Evolutionary conservation across 208 protist species (phyloP), one percentile per base, ranked within the genome.

Genomic region (Crithidia acanthocephali): DNA sequence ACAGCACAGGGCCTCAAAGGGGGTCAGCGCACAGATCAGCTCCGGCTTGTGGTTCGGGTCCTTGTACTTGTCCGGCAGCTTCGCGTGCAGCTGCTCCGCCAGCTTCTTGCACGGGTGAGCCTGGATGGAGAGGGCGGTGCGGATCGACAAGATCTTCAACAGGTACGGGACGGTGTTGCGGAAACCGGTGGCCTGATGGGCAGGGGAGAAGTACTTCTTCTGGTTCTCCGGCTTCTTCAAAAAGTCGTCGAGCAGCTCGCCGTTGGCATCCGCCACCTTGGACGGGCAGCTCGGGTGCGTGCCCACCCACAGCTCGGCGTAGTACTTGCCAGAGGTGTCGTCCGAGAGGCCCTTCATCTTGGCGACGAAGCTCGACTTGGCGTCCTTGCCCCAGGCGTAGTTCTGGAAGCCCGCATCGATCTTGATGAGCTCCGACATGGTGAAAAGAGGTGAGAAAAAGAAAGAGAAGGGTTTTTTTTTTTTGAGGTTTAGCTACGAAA

Each of bases 31-130:
- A 37, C 98, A 85, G 58, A 96, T 91, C 45, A 98, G 88, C 81
- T 99, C 98, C 10, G 98, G 98, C 86, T 99, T 99, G 85, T 99
- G 98, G 84, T 99, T 99, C 55, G 85, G 85, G 82, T 99, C 98
- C 67, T 95, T 97, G 85, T 99, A 99, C 60, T 98, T 92, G 33
- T 95, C 76, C 6, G 98, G 95, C 40, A 94, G 80, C n/a, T 82
- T 76, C 2, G 66, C 61, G 71, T 98, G 93, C 30, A 99, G 87
- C 51, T 91, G 55, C 71, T 93, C 80, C 9, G 98, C 98, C 20
- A 98, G 87, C 37, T 66, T 64, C 68, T 98, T 98, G 83, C 98
- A 91, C 13, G 98, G 98, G 83, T 99, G 98, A 6, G 98, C 97
- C 87, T 99, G 98, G 68, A 99, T 99, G 30, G 98, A 99, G 1